These are phyloP conservation scores for Purpureocillium takamizusanense DNA, from an alignment of 2,329 filamentous ascomycete genomes.

Conservation along the genomic window DNA sequence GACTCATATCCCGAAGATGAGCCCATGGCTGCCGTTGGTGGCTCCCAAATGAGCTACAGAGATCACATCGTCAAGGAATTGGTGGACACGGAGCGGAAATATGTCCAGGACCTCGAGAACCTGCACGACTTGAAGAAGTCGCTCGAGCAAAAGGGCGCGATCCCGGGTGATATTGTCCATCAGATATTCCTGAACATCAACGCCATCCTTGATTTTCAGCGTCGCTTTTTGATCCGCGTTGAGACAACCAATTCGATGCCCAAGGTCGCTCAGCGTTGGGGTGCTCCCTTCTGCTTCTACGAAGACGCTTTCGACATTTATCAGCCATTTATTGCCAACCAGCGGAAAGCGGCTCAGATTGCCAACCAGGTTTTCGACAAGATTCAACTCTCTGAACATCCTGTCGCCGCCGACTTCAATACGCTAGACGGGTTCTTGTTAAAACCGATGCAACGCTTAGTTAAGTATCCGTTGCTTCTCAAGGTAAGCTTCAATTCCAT, in stretches of 20 bases:
- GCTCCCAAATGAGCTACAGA: constrained; percentile 62
- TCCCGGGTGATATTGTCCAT: constrained; percentile 84
- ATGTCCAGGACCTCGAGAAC: constrained; percentile 93
- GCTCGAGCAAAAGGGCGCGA: constrained; percentile 76
- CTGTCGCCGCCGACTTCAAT: constrained; percentile 78
- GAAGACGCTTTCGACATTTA: constrained; percentile 88
- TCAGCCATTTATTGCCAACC: constrained; percentile 94
- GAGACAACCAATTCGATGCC: constrained; percentile 89
- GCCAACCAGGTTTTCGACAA: constrained; percentile 82
- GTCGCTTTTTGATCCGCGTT: constrained; percentile 87
- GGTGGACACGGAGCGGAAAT: constrained; percentile 92
- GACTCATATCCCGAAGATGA: constrained; percentile 50
- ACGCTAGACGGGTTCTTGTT: constrained; percentile 86
- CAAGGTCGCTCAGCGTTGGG: constrained; percentile 77
- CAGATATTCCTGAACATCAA: constrained; percentile 97
- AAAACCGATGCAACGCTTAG: constrained; percentile 91
- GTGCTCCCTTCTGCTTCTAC: constrained; percentile 77
- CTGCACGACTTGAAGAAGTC: constrained; percentile 86
- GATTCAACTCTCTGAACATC: constrained; percentile 64
- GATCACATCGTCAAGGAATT: constrained; percentile 89
- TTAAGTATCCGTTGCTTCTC: constrained; percentile 87
- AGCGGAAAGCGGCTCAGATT: constrained; percentile 80
- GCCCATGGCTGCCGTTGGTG: constrained; percentile 33
- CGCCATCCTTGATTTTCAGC: constrained; percentile 87
- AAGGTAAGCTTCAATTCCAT: constrained; percentile 44